Base-by-base conservation (phyloP, 2,329 filamentous ascomycete species). In the Ophiostoma montium region DNA sequence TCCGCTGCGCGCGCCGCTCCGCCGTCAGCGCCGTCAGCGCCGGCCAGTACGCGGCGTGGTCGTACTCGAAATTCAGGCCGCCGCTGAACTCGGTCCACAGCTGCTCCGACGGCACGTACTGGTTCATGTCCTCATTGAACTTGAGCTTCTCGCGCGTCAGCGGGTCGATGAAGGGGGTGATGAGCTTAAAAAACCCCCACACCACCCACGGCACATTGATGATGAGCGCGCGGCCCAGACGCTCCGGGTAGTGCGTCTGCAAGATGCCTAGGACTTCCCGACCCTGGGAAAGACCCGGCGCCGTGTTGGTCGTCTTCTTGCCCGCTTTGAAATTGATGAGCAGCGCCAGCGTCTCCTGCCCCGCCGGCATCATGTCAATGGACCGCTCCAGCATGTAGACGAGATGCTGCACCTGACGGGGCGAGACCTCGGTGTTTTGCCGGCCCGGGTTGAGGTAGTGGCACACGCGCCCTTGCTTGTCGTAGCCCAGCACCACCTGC, bases 91-190 rank as follows among this genome's bases (percentile, higher is more conserved):
- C 73, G 58, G 80, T 82, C 81, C 87, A 84, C 48, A 98, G 76
- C 63, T 96, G 90, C 59, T 82, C 73, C 8, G 80, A 66, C 5
- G 88, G 88, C 18, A 98, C 83, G 63, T 88, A 87, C 57, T 84
- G 71, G 57, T 74, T 75, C 70, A 95, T 81, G 61, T 94, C 84
- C 64, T 95, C 88, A 70, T 96, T 95, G 74, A 95, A 95, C 70
- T 92, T 94, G 69, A 98, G 81, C 72, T 98, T 98, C 61, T 92
- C 81, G 51, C 85, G 80, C 10, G 92, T 98, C 59, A 89, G 70
- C 8, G 92, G 92, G 65, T 98, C 92, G 67, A 98, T 95, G 67
- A 98, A 95, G 35, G 90, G 88, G 5, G 80, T 88, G 67, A 98
- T 89, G 59, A 95, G 70, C 67, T 94, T 95, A 75, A 96, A 94